Evolutionary conservation across 2,329 filamentous ascomycete species (phyloP), one percentile per base, ranked within the genome.

Genomic region (Arthrobotrys musiformis): DNA sequence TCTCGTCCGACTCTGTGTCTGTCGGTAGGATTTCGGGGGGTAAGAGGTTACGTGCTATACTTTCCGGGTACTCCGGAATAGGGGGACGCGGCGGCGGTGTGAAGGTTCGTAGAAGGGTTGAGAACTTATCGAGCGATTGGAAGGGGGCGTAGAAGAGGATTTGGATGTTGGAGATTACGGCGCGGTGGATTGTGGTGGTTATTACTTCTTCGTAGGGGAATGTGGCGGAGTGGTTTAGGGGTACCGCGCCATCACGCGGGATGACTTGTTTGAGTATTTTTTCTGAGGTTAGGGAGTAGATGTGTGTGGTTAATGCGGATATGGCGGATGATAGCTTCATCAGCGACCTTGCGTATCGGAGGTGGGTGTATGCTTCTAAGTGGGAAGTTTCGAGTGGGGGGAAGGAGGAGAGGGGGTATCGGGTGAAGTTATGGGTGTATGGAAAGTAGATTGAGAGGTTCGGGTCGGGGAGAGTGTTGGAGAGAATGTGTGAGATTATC

Each of bases 401-500:
- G 0, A 22, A 6, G 0, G 33, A 6, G 7, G 69, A 26, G 26
- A 50, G 60, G 1, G 69, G 69, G 22, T 66, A 73, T 8, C 5
- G n/a, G 26, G 19, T 8, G 17, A 5, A 7, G 7, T 50, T 50
- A 28, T 58, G 33, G 17, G 26, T 19, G 17, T 28, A 9, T 9
- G 69, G 69, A 42, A 64, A 73, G 50, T 64, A 73, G 6, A 15
- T 28, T 6, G 17, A 24, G 60, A 73, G 66, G 11, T 30, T 7
- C 1, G 69, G 69, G 60, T 73, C 28, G 0, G 48, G 13, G 7
- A 73, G 26, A 8, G 37, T 50, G 37, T 4, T 11, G 19, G 26
- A 64, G 35, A 73, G 60, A 4, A 66, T 73, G 13, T 58, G 37
- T 13, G 60, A 52, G 33, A 73, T 40, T 54, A 73, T 73, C 52